Conservation (phyloP, 352 stramenopile species). For the Globisporangium cystogenes region DNA sequence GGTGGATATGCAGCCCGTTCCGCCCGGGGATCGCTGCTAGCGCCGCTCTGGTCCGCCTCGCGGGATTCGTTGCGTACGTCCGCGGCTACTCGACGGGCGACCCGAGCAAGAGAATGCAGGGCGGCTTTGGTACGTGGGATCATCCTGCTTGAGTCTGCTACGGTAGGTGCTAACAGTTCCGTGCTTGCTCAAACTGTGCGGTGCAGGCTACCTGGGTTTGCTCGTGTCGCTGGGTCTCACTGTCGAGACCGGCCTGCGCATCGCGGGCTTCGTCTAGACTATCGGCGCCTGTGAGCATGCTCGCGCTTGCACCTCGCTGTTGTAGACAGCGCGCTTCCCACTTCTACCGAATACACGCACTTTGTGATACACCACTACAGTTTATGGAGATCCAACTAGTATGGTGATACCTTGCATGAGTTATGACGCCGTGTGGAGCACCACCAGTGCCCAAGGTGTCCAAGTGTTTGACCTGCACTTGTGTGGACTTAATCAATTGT, state of each 20-base stretch:
- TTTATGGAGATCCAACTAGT: no score
- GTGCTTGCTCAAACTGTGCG: background rate
- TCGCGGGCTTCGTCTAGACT: constrained; percentile 2
- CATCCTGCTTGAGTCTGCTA: background rate
- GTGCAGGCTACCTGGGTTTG: constrained; percentile 50
- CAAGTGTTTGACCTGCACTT: no score
- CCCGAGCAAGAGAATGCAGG: constrained; percentile 56
- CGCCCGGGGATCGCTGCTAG: constrained; percentile 47
- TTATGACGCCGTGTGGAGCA: no score
- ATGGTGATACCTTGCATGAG: no score
- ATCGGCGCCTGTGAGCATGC: background rate
- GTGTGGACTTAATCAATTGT: no score
- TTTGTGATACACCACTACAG: no score
- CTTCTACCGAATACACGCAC: no score
- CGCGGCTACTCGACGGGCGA: constrained; percentile 59
- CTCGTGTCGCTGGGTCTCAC: constrained; percentile 23
- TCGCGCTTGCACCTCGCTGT: no score
- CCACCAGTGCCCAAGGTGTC: no score
- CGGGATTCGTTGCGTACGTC: constrained; percentile 58
- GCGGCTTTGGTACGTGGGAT: constrained; percentile 35
- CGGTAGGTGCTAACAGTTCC: background rate
- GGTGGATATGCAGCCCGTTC: constrained; percentile 38
- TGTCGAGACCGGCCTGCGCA: constrained; percentile 7
- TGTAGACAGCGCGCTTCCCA: no score
- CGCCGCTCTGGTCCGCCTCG: constrained; percentile 36